phyloP scores from a whole-genome alignment of 73 alveolate species.

The Symbiodinium natans region DNA sequence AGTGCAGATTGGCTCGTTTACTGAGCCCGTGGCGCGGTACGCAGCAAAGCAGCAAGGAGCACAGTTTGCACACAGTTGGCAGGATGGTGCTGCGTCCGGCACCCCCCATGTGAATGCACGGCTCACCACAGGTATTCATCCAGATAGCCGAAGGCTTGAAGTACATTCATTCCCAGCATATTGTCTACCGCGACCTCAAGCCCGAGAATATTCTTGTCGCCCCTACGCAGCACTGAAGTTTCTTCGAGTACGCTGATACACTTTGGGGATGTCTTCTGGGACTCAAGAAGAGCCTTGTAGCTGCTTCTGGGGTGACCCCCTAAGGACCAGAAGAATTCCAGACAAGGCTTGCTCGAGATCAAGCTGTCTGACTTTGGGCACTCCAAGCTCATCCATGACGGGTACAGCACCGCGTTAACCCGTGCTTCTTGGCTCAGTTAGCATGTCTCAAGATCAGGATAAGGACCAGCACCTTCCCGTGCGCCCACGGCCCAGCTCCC shows the following conservation, averaged over 20 bases:
- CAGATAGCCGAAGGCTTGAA: conserved; percentile 87
- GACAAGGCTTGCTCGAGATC: conserved; percentile 73
- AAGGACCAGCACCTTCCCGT: not conserved
- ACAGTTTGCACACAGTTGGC: not conserved
- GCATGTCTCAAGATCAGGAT: not conserved
- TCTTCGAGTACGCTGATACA: not conserved
- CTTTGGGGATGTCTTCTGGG: not conserved
- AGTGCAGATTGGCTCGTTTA: conserved; percentile 48
- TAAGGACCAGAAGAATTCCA: conserved; percentile 62
- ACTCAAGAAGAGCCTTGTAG: not conserved
- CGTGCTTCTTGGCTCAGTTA: conserved; percentile 14
- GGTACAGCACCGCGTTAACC: conserved; percentile 89
- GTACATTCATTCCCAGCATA: conserved; percentile 93
- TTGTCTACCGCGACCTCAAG: conserved; percentile 75
- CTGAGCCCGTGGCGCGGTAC: conserved; percentile 87
- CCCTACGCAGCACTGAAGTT: not conserved
- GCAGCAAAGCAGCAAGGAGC: conserved; percentile 8
- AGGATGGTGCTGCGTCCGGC: too few relatives aligned
- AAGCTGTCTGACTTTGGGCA: conserved; percentile 88
- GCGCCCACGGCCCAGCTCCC: not conserved
- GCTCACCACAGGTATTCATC: conserved; percentile 23
- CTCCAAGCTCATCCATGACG: conserved; percentile 93
- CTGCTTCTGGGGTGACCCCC: too few relatives aligned
- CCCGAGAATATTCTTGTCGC: conserved; percentile 91
- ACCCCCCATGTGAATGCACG: too few relatives aligned